Base-by-base conservation (phyloP, 164 flowering plant genomes). In the Nymphaea colorata region DNA sequence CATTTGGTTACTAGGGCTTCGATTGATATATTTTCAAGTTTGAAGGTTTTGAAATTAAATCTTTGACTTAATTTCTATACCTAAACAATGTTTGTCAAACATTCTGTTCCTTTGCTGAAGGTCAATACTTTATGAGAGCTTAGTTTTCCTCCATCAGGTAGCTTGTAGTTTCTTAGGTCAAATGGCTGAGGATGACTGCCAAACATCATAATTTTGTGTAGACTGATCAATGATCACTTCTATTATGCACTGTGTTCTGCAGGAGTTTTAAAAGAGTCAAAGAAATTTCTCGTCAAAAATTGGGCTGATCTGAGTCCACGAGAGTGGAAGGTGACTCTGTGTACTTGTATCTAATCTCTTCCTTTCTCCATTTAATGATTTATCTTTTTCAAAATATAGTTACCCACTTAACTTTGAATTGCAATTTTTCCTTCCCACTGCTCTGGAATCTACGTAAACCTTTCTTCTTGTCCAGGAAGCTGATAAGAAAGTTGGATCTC, bases 201-300 rank as follows among this genome's bases (percentile, higher is more conserved):
- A 3, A 15, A 4, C 5, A 14, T 15, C 53, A 17, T 7, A 16
- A n/a, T 7, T 67, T 67, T 2, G 6, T 42, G 43, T 60, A 17
- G 18, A 11, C n/a, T 17, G 25, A 7, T 11, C 64, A 62, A 62
- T 57, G 25, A 4, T 5, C 5, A 55, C 16, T 8, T 8, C 10
- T 6, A 64, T 51, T 41, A 65, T 12, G 61, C 4, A 41, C 36
- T 25, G 0, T 25, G 36, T 67, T 67, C 59, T 75, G 69, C 51
- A 94, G 98, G 98, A 67, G 82, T 90, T 73, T 75, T 94, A 68
- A 91, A 94, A 82, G 80, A 81, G 69, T 84, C 89, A 53, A 81
- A 87, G 77, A 82, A 85, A 25, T 67, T 70, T 53, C 85, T 91
- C 66, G 44, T 82, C 70, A 70, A 70, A 69, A 79, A 79, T 42